Conservation (phyloP, 176 grass and related monocot genomes). For the Urochloa ruziziensis region DNA sequence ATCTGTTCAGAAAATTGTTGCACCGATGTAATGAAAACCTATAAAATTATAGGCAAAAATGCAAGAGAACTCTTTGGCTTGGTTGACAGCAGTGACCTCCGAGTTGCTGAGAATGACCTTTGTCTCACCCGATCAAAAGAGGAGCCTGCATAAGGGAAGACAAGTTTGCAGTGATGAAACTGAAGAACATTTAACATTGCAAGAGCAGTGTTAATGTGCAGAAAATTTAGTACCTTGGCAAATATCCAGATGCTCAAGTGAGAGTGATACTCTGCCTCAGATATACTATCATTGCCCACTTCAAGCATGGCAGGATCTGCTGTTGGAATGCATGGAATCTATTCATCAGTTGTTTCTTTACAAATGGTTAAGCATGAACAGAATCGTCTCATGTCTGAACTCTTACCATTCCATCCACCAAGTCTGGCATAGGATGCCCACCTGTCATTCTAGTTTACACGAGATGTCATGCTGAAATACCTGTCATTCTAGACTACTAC, state of each 20-base stretch:
- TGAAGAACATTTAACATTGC: neutral
- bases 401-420: constrained; percentile 90
- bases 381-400: neutral
- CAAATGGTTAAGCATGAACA: neutral
- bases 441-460: constrained; percentile 83
- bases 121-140: constrained; percentile 88
- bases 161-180: constrained; percentile 21
- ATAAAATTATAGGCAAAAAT: neutral
- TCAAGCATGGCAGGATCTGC: constrained; percentile 97
- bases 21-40: neutral
- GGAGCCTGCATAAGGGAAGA: constrained; percentile 55
- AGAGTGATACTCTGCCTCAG: constrained; percentile 74
- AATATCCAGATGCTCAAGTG: constrained; percentile 99
- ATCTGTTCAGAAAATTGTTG: constrained; percentile 44
- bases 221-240: constrained; percentile 51
- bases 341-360: neutral
- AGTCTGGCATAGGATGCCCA: constrained; percentile 88
- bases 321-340: neutral
- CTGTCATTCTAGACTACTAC: no score
- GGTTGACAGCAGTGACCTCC: constrained; percentile 87
- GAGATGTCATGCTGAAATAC: constrained; percentile 80
- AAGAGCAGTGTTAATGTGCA: neutral
- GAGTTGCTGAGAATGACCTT: constrained; percentile 73
- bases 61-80: constrained; percentile 50
- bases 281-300: constrained; percentile 91